Conservation (phyloP, 768 basidiomycete species). For the Psilocybe cyanescens region DNA sequence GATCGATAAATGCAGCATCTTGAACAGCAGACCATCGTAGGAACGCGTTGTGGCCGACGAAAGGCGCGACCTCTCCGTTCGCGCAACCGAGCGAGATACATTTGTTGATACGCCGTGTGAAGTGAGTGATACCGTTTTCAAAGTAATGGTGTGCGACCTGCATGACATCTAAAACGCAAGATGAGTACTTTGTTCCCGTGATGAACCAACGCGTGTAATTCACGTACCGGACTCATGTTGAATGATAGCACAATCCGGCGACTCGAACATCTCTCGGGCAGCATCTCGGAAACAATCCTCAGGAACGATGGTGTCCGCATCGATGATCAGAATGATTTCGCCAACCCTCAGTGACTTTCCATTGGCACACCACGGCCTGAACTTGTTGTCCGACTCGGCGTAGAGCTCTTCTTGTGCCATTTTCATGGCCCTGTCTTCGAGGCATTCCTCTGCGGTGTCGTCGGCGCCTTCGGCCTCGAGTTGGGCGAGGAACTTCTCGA, state of each 20-base stretch:
- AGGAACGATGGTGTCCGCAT: constrained; percentile 78
- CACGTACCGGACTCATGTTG: constrained; percentile 80
- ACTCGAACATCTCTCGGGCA: constrained; percentile 80
- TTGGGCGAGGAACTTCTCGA: constrained; percentile 53
- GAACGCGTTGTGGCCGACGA: constrained; percentile 89
- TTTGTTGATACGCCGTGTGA: constrained; percentile 87
- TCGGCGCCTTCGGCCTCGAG: constrained; percentile 45
- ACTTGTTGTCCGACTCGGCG: constrained; percentile 56
- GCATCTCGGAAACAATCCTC: constrained; percentile 89
- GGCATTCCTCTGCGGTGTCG: constrained; percentile 46
- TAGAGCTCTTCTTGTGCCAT: constrained; percentile 75
- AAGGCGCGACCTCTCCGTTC: constrained; percentile 82
- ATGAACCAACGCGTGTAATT: constrained; percentile 10
- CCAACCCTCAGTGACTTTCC: constrained; percentile 77
- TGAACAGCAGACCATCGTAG: constrained; percentile 87
- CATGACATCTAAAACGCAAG: constrained; percentile 59
- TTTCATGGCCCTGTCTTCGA: constrained; percentile 76
- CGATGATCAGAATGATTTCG: constrained; percentile 80
- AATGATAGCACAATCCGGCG: constrained; percentile 83
- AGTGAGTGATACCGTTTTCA: constrained; percentile 88
- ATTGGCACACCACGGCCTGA: constrained; percentile 76
- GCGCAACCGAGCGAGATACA: constrained; percentile 79
- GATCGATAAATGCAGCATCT: constrained; percentile 77
- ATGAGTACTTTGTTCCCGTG: background rate
- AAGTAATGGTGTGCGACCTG: constrained; percentile 90